Percentiles rank a stretch among this genome's conserved stretches.
phyloP scores from a whole-genome alignment of 1,139 yeast species.

The Candida anutae region DNA sequence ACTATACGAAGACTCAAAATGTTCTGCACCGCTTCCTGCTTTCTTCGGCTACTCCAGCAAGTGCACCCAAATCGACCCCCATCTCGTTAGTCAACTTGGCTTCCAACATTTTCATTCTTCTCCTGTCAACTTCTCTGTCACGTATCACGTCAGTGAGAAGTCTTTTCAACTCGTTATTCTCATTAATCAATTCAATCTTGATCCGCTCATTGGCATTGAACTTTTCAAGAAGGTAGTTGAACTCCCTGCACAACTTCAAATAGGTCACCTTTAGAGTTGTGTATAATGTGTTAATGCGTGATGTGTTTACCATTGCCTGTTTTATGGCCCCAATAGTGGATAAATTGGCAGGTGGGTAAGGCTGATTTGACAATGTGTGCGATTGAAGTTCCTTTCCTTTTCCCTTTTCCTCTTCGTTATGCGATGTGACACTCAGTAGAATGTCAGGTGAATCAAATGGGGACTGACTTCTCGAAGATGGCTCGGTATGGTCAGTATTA shows the following conservation, averaged over 20 bases:
- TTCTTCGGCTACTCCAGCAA: too few relatives aligned
- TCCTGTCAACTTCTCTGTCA: constrained; percentile 11
- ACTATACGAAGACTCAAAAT: too few relatives aligned
- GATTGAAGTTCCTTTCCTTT: too few relatives aligned
- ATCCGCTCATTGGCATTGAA: constrained; percentile 29
- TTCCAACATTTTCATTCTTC: constrained; percentile 2
- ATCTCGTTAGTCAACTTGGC: too few relatives aligned
- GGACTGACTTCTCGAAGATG: constrained; percentile 6
- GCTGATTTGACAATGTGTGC: background rate
- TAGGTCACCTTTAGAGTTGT: constrained; percentile 27
- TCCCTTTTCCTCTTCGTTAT: constrained; percentile 7
- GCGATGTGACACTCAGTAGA: constrained; percentile 6
- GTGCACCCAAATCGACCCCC: too few relatives aligned
- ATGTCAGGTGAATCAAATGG: constrained; percentile 13
- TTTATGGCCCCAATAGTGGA: constrained; percentile 20
- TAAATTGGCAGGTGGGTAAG: background rate
- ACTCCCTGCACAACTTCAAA: constrained; percentile 29
- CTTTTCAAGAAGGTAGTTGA: constrained; percentile 25
- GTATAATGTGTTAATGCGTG: constrained; percentile 20
- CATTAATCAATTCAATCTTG: constrained; percentile 27
- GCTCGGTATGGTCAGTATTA: background rate
- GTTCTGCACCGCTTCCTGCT: too few relatives aligned
- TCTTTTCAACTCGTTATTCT: constrained; percentile 24
- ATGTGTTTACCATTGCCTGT: constrained; percentile 21
- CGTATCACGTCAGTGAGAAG: constrained; percentile 21